Evolutionary conservation across 768 basidiomycete genomes (phyloP), one percentile per base, ranked within the genome.

Genomic region (Tephrocybe sp.): DNA sequence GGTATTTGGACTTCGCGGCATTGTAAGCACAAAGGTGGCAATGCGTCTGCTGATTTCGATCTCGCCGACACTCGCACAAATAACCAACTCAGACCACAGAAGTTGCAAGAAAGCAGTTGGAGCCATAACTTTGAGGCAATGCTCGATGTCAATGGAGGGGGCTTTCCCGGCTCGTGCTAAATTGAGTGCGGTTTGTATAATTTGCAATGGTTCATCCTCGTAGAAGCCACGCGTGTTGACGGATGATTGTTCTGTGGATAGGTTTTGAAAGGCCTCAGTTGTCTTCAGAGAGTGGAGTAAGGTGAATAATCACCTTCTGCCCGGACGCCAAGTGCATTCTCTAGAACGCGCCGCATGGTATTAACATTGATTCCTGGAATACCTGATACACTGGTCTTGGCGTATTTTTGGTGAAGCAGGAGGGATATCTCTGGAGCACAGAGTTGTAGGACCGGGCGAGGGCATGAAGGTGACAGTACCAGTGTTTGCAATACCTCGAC

Each of bases 401-500:
- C 44, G n/a, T n/a, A n/a, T 54, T 62, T 60, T 62, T 69, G 63
- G 60, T 77, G 63, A 56, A 72, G 43, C 64, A 80, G 39, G 70
- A 75, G 44, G 72, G 83, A 62, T 23, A 88, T 74, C 39, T 68
- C 73, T 3, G 79, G 73, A 42, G 83, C 81, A 53, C 85, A 86
- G 6, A 91, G 73, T 17, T 77, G 73, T 8, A 84, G 67, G n/a
- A 91, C 83, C 5, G 85, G 75, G 18, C 72, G 78, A 1, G 89
- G 89, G 59, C 86, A 87, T 1, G 77, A 75, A 5, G 80, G 63
- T 0, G 87, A 86, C 25, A 82, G 65, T n/a, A 90, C 59, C 23
- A 92, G 68, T 2, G 73, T 81, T 59, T 86, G 85, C 5, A 92
- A 68, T 49, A 88, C 79, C 45, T 86, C 84, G 8, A 88, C 68